Percentiles rank a stretch among this genome's conserved stretches.
Evolutionary conservation across 345 rosid species (phyloP).

Genomic region (Aquilaria sinensis): DNA sequence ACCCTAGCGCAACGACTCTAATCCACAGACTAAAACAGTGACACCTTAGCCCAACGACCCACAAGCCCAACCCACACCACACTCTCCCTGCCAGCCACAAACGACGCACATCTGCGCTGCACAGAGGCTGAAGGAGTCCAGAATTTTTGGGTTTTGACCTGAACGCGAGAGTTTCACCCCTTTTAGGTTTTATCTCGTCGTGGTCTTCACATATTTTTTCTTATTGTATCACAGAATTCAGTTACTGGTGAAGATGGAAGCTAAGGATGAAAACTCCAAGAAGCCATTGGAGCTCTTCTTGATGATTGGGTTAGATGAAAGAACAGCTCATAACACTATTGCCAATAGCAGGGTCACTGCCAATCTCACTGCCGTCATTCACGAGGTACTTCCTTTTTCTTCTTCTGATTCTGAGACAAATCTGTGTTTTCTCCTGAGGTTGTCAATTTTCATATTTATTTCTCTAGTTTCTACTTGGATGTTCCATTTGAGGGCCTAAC

Average conservation of each 20-base stretch:
- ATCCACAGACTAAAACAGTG: too few species aligned
- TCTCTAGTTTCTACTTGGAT: neutral
- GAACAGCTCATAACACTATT: constrained; percentile 69
- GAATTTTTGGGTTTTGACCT: too few species aligned
- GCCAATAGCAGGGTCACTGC: constrained; percentile 82
- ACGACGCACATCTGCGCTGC: too few species aligned
- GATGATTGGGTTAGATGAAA: constrained; percentile 78
- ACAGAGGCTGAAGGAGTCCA: too few species aligned
- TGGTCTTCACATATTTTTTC: neutral
- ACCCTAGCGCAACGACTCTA: too few species aligned
- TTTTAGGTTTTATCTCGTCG: neutral
- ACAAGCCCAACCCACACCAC: too few species aligned
- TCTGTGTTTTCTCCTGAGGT: too few species aligned
- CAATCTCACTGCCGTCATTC: constrained; percentile 72
- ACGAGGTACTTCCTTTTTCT: constrained; percentile 45
- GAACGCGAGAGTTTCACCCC: neutral
- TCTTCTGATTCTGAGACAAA: too few species aligned
- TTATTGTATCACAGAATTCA: neutral
- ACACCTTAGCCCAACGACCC: too few species aligned
- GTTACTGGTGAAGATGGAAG: constrained; percentile 25
- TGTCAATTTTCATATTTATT: neutral
- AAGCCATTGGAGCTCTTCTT: constrained; percentile 55
- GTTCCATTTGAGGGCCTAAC: neutral
- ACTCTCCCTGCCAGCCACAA: too few species aligned
- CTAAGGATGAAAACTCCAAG: constrained; percentile 32